Percentiles rank a stretch among this genome's conserved stretches.
Evolutionary conservation across 352 stramenopile genomes (phyloP).

Genomic region (Phytophthora kernoviae): DNA sequence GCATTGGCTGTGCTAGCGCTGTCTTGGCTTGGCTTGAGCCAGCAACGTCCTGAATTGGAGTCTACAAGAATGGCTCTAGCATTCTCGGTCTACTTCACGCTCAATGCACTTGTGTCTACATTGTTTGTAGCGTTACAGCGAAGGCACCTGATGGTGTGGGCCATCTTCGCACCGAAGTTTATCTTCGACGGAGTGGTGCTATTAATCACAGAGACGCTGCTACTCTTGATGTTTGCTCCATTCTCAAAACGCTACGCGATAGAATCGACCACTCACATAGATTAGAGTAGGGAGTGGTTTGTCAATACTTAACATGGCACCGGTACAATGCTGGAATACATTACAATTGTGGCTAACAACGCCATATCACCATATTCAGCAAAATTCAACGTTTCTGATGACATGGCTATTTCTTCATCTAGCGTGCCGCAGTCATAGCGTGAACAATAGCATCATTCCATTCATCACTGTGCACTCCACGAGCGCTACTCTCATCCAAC

Average conservation of each 20-base stretch:
- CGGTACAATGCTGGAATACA: too few relatives aligned
- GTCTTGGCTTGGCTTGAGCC: constrained; percentile 30
- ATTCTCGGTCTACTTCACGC: constrained; percentile 53
- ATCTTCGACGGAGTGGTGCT: constrained; percentile 82
- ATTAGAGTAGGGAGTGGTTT: constrained; percentile 17
- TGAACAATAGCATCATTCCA: constrained; percentile 56
- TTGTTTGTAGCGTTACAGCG: constrained; percentile 85
- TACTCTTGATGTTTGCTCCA: constrained; percentile 43
- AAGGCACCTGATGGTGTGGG: constrained; percentile 93
- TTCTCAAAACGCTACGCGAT: constrained; percentile 15
- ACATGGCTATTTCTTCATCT: too few relatives aligned
- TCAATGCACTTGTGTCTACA: constrained; percentile 75
- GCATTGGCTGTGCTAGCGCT: constrained; percentile 47
- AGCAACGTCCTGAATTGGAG: background rate
- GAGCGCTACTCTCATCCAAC: constrained; percentile 12
- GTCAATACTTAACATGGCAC: background rate
- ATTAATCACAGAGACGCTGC: constrained; percentile 52
- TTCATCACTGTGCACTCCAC: constrained; percentile 42
- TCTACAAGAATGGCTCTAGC: constrained; percentile 15
- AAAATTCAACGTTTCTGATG: constrained; percentile 9
- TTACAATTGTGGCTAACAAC: too few relatives aligned
- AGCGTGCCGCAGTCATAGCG: constrained; percentile 36
- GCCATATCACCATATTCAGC: too few relatives aligned
- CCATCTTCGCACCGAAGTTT: constrained; percentile 92
- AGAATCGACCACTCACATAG: constrained; percentile 6